Evolutionary conservation across 208 protist species (phyloP), one percentile per base, ranked within the genome.

Genomic region (Leptomonas seymouri): DNA sequence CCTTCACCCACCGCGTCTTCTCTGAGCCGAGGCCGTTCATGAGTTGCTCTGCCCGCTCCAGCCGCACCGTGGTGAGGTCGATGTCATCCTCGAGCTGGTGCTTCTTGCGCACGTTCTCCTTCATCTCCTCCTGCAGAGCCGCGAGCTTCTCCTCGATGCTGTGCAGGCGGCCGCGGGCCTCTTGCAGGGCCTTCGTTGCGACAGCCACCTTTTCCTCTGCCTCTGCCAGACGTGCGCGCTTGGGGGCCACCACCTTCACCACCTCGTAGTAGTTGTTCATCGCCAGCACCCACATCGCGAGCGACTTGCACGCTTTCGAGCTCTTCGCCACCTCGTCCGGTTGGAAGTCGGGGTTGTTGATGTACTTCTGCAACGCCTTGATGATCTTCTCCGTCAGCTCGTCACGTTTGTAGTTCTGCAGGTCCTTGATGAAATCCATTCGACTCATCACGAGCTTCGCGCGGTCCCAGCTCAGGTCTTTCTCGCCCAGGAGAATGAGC

Each of bases 241-340:
- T 96, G 21, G 95, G 93, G 7, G 75, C 85, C n/a, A 98, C 89
- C 0, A 96, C 87, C 71, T 97, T 96, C 36, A 93, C 85, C 21
- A 98, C 94, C 48, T 97, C 85, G 71, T 95, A 91, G 83, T 99
- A 99, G 66, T 91, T 94, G 75, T 98, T 91, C 67, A 98, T 98
- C 25, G 97, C 97, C 27, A 91, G 66, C 50, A 95, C 93, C 98
- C 98, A 99, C 86, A 96, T 87, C 46, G 96, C 95, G 5, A 99
- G 87, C 14, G 94, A 97, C 61, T 89, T 93, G 68, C 95, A 97
- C 31, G 98, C 98, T 73, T 89, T 90, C 36, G 97, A 99, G 62
- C 90, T 95, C 76, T 98, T 98, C 20, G 80, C 84, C 28, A 99
- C 93, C 63, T 89, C 86, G 20, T 97, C 93, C 2, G 96, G 96